Base-by-base conservation (phyloP, 495 filamentous ascomycete genomes). In the Tuber microsphaerosporum region DNA sequence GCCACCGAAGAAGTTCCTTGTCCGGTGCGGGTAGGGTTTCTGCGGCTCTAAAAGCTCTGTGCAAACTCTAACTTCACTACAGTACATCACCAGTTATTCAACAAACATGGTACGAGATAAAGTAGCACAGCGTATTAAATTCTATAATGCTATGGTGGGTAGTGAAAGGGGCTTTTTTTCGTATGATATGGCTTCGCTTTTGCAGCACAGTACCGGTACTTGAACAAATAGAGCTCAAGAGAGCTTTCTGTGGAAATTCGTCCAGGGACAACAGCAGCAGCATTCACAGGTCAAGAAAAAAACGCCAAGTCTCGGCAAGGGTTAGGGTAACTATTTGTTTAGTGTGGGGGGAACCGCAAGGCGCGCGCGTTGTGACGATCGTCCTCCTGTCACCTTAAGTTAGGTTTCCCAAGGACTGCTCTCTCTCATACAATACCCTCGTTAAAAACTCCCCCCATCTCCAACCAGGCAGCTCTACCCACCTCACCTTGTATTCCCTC, bases 271-370 rank as follows among this genome's bases (percentile, higher is more conserved):
- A 3, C 22, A 26, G 51, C 51, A 10, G 51, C 9, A 61, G 10
- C 51, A 22, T 22, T 20, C 22, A n/a, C 22, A 12, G 56, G 26
- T 65, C 5, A 1, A 3, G 56, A 31, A 34, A 17, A 16, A 34
- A 34, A 19, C 14, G 56, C 56, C 56, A 65, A 65, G 56, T 8
- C 56, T 65, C 56, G 56, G 56, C 26, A 65, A 65, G 31, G 51
- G 51, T 31, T 61, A 61, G 51, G 51, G 51, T 61, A 61, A 14
- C 42, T 61, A 26, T 61, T 14, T 17, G 56, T 34, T 34, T 34
- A 34, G 56, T 65, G 56, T 61, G 56, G 56, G 56, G 56, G 56
- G 56, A 65, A 26, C 56, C 56, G 56, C 56, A 65, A 61, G 51
- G n/a, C 51, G 22, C 51, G 31, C 51, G 51, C 56, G 26, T 34